A percentile compares a stretch with the other conserved stretches of the same genome.
These are phyloP conservation scores for Entomortierella chlamydospora DNA, from an alignment of 192 early-diverging fungal genomes.

Conservation along the genomic window DNA sequence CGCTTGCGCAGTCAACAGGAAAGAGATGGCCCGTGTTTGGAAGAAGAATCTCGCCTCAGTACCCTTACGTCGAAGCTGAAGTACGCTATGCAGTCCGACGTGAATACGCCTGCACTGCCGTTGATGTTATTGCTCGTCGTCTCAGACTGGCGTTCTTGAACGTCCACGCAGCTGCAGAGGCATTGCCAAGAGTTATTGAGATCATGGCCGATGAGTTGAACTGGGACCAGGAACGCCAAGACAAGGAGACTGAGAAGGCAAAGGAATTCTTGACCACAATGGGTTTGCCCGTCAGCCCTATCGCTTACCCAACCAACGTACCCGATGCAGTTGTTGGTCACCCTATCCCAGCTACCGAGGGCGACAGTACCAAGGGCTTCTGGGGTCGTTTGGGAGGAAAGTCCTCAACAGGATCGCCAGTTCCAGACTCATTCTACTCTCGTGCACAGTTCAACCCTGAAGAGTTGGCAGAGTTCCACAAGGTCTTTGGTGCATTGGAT, in stretches of 20 bases:
- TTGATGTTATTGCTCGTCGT: slow-evolving; percentile 94
- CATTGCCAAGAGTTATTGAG: slow-evolving; percentile 87
- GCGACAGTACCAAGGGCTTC: slow-evolving; percentile 16
- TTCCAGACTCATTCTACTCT: slow-evolving; percentile 54
- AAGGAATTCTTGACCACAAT: slow-evolving; percentile 87
- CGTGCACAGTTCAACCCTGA: slow-evolving; percentile 72
- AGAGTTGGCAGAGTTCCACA: slow-evolving; percentile 68
- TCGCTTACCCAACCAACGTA: slow-evolving; percentile 55
- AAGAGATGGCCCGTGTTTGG: slow-evolving; percentile 86
- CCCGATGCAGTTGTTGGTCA: slow-evolving; percentile 28
- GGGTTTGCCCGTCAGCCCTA: slow-evolving; percentile 77
- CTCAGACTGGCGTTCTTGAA: slow-evolving; percentile 94
- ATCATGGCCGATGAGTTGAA: slow-evolving; percentile 92
- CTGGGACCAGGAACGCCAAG: slow-evolving; percentile 78
- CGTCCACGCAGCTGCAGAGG: slow-evolving; percentile 88
- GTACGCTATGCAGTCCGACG: slow-evolving; percentile 90
- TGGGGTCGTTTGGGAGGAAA: slow-evolving; percentile 39
- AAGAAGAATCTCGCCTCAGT: slow-evolving; percentile 77
- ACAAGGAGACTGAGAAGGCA: slow-evolving; percentile 75
- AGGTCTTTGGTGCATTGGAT: slow-evolving; percentile 68
- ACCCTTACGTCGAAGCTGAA: slow-evolving; percentile 96
- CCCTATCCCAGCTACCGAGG: slow-evolving; percentile 5
- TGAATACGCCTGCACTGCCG: slow-evolving; percentile 94
- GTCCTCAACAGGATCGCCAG: slow-evolving; percentile 32
- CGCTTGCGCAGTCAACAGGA: slow-evolving; percentile 79